A percentile compares a stretch with the other conserved stretches of the same genome.
Evolutionary conservation across 2,329 filamentous ascomycete genomes (phyloP).

Genomic region (Cyphellophora attinorum): DNA sequence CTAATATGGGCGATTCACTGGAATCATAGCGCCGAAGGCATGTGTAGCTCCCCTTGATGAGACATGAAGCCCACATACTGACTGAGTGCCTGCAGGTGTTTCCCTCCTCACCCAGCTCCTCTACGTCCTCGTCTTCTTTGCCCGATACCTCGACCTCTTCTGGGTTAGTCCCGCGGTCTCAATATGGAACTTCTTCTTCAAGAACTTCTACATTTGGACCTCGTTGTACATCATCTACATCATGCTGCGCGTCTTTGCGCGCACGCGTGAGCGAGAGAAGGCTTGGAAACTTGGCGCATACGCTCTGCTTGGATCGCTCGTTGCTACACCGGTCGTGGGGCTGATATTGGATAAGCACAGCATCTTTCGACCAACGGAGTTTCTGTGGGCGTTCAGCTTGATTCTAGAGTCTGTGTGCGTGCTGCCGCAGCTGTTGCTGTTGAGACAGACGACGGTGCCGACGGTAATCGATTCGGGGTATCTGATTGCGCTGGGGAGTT

Average conservation of each 20-base stretch:
- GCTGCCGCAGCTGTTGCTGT: slow-evolving; percentile 79
- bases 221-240: slow-evolving; percentile 78
- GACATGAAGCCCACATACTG: slow-evolving; percentile 3
- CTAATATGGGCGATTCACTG: slow-evolving; percentile 83
- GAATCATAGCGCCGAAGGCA: slow-evolving; percentile 78
- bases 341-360: slow-evolving; percentile 55
- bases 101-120: slow-evolving; percentile 82
- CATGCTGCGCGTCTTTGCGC: slow-evolving; percentile 78
- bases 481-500: slow-evolving; percentile 75
- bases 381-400: slow-evolving; percentile 79
- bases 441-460: slow-evolving; percentile 88
- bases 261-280: slow-evolving; percentile 81
- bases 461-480: slow-evolving; percentile 98
- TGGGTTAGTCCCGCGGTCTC: slow-evolving; percentile 23
- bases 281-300: slow-evolving; percentile 83
- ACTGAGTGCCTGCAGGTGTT: slow-evolving; percentile 48
- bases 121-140: slow-evolving; percentile 76
- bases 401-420: slow-evolving; percentile 87
- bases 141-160: slow-evolving; percentile 81
- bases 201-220: slow-evolving; percentile 77
- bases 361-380: slow-evolving; percentile 36
- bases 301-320: slow-evolving; percentile 54
- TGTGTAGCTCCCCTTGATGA: slow-evolving; percentile 8
- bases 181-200: slow-evolving; percentile 70
- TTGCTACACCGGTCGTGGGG: slow-evolving; percentile 63